Evolutionary conservation across 1,284 basidiomycete species (phyloP).

Genomic region (Cutaneotrichosporon sp.): DNA sequence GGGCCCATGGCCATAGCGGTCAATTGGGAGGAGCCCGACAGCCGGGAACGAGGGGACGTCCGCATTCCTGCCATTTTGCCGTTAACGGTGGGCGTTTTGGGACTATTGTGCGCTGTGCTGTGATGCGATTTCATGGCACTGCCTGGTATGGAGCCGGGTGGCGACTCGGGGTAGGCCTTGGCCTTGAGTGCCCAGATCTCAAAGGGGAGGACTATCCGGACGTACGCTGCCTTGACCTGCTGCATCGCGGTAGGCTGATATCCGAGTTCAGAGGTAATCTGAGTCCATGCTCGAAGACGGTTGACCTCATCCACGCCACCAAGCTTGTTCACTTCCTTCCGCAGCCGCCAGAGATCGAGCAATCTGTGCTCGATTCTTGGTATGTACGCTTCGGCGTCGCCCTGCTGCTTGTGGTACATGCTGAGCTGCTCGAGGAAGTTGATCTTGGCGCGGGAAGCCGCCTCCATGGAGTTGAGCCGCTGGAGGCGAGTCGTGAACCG

Average conservation of each 20-base stretch:
- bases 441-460: constrained; percentile 89
- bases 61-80: constrained; percentile 14
- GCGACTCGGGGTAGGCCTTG: constrained; percentile 50
- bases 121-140: not conserved
- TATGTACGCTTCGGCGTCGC: constrained; percentile 76
- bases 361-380: constrained; percentile 89
- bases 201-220: constrained; percentile 85
- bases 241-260: constrained; percentile 56
- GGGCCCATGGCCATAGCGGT: constrained; percentile 16
- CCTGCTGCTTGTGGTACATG: constrained; percentile 84
- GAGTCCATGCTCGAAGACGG: constrained; percentile 72
- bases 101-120: not conserved
- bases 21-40: not conserved
- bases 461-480: constrained; percentile 93
- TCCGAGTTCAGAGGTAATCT: constrained; percentile 73
- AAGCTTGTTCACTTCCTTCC: constrained; percentile 81
- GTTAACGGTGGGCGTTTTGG: constrained; percentile 2
- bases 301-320: constrained; percentile 81
- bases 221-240: constrained; percentile 84
- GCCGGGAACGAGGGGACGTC: constrained; percentile 11
- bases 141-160: constrained; percentile 24
- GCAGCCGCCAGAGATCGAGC: constrained; percentile 85
- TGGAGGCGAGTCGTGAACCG: constrained; percentile 90
- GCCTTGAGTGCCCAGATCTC: constrained; percentile 81
- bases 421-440: constrained; percentile 97